A percentile compares a stretch with the other conserved stretches of the same genome.
These are phyloP conservation scores for Dioscorea alata DNA, from an alignment of 106 monocot species.

Conservation along the genomic window DNA sequence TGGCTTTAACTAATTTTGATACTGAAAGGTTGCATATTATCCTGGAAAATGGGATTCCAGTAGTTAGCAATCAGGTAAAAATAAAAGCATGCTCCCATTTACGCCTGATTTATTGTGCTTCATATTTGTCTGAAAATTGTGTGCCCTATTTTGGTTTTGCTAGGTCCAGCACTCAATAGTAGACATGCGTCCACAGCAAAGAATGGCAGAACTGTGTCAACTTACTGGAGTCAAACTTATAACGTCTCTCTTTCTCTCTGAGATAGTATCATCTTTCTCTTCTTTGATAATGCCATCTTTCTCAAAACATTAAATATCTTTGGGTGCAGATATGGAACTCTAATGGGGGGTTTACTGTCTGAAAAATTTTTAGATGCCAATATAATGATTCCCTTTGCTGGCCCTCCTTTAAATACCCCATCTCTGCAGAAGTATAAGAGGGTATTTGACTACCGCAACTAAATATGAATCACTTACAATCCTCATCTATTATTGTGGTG, in stretches of 20 bases:
- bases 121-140: neutral
- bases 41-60: conserved; percentile 61
- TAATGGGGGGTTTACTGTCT: conserved; percentile 94
- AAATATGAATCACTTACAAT: neutral
- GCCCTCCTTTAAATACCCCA: conserved; percentile 89
- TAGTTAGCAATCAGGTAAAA: conserved; percentile 95
- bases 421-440: conserved; percentile 96
- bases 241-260: conserved; percentile 56
- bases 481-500: neutral
- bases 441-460: conserved; percentile 21
- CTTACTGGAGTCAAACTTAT: conserved; percentile 85
- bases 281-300: conserved; percentile 14
- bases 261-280: too few species aligned
- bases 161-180: conserved; percentile 97
- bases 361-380: conserved; percentile 94
- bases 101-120: neutral
- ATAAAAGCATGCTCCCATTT: neutral
- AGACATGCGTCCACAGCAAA: conserved; percentile 93
- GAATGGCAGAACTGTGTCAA: conserved; percentile 86
- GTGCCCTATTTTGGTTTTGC: neutral
- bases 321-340: conserved; percentile 83
- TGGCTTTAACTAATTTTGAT: conserved; percentile 79
- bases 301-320: conserved; percentile 1
- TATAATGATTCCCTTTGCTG: conserved; percentile 77
- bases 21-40: conserved; percentile 59